Base-by-base conservation (phyloP, 805 yeast genomes). In the Saccharomycopsis guyanensis region DNA sequence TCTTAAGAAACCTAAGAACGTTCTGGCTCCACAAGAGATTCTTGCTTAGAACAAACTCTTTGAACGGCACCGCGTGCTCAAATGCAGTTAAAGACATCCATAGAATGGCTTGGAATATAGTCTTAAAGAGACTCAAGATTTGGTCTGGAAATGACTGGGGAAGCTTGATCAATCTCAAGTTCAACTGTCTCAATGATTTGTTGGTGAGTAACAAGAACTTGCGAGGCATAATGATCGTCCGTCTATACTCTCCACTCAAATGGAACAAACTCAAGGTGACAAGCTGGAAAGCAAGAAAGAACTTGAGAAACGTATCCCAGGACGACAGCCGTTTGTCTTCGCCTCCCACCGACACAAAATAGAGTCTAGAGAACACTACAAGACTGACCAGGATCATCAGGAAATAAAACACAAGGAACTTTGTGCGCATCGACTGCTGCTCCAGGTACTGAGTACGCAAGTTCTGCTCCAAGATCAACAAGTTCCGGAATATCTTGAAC, bases 201-300 rank as follows among this genome's bases (percentile, higher is more conserved):
- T 93, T 93, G 5, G 97, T 79, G n/a, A 82, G 76, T 1, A 79
- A 68, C 46, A 93, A 66, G 59, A 88, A 91, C 58, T 77, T 73
- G 51, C 95, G 73, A 1, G 96, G 95, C 36, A 80, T 68, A 13
- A 85, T 82, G 45, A 91, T 85, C 0, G 96, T 86, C 51, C 93
- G 76, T 48, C 76, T 76, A 62, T 91, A 93, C 64, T 88, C 93
- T 1, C 98, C 98, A 20, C 95, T 82, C 31, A 91, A 63, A 57
- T 84, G 88, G 63, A 86, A 91, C 37, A 91, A 67, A 22, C 78
- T 71, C 46, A 88, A 64, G 0, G 96, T 84, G 16, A 89, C 77
- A 24, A 75, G 55, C 16, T 77, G 72, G 43, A 82, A 80, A 15
- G 82, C 66, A 3, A 85, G 72, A 12, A 78, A 58, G 41, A 86